phyloP scores from a whole-genome alignment of 176 grass and related monocot genomes.

The Oryza meridionalis region DNA sequence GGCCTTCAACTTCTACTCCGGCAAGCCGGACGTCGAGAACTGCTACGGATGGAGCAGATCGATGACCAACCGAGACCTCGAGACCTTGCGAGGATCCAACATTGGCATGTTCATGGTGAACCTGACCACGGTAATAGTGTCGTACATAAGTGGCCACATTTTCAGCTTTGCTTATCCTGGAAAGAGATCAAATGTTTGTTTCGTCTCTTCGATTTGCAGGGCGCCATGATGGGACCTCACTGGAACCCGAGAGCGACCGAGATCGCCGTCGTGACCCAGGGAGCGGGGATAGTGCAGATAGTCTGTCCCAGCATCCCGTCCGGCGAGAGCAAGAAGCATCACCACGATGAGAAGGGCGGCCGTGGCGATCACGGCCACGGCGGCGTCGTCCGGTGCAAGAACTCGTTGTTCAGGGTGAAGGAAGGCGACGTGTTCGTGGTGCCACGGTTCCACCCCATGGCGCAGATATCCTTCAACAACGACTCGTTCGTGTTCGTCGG shows the following conservation, averaged over 20 bases:
- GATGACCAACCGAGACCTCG: slow-evolving; percentile 64
- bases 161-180: background rate
- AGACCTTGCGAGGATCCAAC: slow-evolving; percentile 49
- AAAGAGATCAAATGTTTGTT: background rate
- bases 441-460: slow-evolving; percentile 82
- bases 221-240: slow-evolving; percentile 88
- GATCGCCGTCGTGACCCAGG: slow-evolving; percentile 67
- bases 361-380: background rate
- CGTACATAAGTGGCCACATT: background rate
- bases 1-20: slow-evolving; percentile 78
- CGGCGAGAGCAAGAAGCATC: slow-evolving; percentile 3
- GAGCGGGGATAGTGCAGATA: slow-evolving; percentile 72
- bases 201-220: slow-evolving; percentile 35
- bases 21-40: slow-evolving; percentile 75
- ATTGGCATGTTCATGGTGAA: slow-evolving; percentile 90
- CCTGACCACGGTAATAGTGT: slow-evolving; percentile 62
- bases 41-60: slow-evolving; percentile 88
- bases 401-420: slow-evolving; percentile 54
- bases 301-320: slow-evolving; percentile 60
- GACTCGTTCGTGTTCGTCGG: slow-evolving; percentile 80
- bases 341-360: background rate
- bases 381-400: slow-evolving; percentile 38
- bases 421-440: slow-evolving; percentile 85
- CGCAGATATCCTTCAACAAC: slow-evolving; percentile 89
- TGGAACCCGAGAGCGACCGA: slow-evolving; percentile 92